phyloP scores from a whole-genome alignment of 2,329 filamentous ascomycete species.

The Colletotrichum chlorophyti region DNA sequence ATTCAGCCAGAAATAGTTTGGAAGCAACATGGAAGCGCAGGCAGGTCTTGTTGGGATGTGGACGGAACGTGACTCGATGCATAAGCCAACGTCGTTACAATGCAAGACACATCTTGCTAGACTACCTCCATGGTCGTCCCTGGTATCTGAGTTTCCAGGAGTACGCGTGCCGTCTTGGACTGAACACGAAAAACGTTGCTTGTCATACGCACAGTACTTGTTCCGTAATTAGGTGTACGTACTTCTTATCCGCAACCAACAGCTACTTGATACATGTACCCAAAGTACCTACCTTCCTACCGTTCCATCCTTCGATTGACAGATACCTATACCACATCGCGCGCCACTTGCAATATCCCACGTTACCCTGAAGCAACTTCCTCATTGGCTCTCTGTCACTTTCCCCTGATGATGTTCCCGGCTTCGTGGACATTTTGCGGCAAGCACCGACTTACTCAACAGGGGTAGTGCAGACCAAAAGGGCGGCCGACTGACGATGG shows the following conservation, averaged over 20 bases:
- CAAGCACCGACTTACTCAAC: conserved; percentile 13
- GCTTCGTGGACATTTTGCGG: conserved; percentile 15
- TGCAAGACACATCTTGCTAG: too few relatives aligned
- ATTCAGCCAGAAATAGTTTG: not conserved
- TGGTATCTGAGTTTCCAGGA: too few relatives aligned
- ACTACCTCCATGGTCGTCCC: too few relatives aligned
- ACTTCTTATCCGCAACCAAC: too few relatives aligned
- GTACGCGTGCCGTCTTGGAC: too few relatives aligned
- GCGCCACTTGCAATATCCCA: not conserved
- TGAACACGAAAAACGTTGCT: too few relatives aligned
- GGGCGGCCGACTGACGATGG: not conserved
- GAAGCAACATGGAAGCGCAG: not conserved
- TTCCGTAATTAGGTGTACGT: too few relatives aligned
- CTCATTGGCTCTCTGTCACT: conserved; percentile 11
- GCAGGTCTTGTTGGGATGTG: conserved; percentile 1
- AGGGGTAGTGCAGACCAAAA: conserved; percentile 24
- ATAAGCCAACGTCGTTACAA: not conserved
- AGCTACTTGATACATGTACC: too few relatives aligned
- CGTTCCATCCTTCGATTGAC: too few relatives aligned
- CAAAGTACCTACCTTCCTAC: too few relatives aligned
- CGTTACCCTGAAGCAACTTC: not conserved
- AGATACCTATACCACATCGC: too few relatives aligned
- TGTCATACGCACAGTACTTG: too few relatives aligned
- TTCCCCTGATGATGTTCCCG: conserved; percentile 11
- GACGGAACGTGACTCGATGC: not conserved